phyloP scores from a whole-genome alignment of 73 alveolate genomes.

The Tetrahymena malaccensis region DNA sequence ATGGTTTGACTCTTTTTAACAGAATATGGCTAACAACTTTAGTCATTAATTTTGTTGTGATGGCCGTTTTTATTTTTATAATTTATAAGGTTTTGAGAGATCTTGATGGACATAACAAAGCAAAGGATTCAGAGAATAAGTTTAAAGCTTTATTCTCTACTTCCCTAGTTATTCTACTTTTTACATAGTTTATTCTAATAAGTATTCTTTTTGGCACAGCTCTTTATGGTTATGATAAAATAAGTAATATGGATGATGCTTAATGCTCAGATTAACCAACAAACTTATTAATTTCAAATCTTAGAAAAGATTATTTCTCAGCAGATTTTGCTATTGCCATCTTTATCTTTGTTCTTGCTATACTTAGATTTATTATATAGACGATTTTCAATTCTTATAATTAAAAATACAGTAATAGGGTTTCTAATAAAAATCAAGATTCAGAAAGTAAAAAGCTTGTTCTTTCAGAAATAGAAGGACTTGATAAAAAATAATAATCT shows the following conservation, averaged over 20 bases:
- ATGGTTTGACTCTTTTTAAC: neutral
- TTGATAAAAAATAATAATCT: neutral
- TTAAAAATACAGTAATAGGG: neutral
- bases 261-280: neutral
- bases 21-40: neutral
- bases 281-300: neutral
- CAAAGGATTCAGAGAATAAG: neutral
- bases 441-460: neutral
- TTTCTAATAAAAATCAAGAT: neutral
- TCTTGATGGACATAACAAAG: neutral
- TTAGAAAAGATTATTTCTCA: neutral
- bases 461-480: neutral
- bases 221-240: neutral
- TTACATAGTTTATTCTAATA: neutral
- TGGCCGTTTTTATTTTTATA: neutral
- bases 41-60: neutral
- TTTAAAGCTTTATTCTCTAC: neutral
- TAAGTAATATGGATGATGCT: neutral
- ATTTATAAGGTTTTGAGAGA: neutral
- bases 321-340: neutral
- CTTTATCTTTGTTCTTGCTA: neutral
- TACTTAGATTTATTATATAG: neutral
- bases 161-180: neutral
- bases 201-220: neutral
- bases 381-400: neutral